Base-by-base conservation (phyloP, 352 stramenopile genomes). In the Pythium folliculosum region DNA sequence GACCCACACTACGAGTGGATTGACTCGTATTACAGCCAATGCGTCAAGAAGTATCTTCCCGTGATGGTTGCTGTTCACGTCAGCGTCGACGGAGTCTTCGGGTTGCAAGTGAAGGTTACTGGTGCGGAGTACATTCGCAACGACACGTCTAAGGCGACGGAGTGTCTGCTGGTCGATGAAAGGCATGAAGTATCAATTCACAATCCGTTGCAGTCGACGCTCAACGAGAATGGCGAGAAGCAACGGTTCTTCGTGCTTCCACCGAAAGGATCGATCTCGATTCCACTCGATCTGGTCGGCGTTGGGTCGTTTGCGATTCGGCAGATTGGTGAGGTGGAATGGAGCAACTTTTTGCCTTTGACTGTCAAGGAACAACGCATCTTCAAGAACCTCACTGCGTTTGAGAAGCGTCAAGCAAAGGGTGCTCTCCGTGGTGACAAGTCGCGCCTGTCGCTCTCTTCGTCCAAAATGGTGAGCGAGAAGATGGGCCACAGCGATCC, bases 1-100 rank as follows among this genome's bases (percentile, higher is more conserved):
- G 78, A 95, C 54, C 79, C 82, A 22, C 79, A 80, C 30, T 94
- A 94, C 55, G 88, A 94, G 60, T 95, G 88, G 88, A 89, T 94
- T 43, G 81, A 92, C 58, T 92, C 82, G 48, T 96, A 94, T 51
- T 89, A 93, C 49, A 61, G 61, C 0, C 77, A 91, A 50, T 92
- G 85, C 53, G 69, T 82, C 62, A 81, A 82, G 2, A 71, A 78
- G 59, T 94, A 93, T 53, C 67, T 91, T 23, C 88, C 88, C 21
- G 74, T 90, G 8, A 63, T 95, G 16, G 67, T 89, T n/a, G 81
- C 84, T 17, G 65, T 96, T 25, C 63, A 90, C 57, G 84, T 95
- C 16, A 81, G 66, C 43, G 76, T 91, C 23, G 86, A 96, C 69
- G 81, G 84, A 5, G 80, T 84, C 43, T 84, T 88, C 52, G 88